Conservation (phyloP, 495 filamentous ascomycete species). For the Aspergillus hancockii region DNA sequence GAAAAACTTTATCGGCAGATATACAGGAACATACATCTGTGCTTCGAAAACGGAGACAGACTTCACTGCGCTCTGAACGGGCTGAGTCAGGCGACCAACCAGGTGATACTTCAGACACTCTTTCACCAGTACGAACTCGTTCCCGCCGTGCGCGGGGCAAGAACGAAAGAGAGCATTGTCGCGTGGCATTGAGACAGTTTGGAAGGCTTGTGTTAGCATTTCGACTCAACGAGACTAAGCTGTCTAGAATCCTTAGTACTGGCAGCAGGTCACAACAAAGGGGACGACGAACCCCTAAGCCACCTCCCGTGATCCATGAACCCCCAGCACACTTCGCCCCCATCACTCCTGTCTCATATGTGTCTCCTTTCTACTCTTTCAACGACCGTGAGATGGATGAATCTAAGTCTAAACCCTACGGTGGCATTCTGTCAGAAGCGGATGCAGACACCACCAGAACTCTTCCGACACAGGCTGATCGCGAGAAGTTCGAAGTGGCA, state of each 20-base stretch:
- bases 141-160: conserved; percentile 36
- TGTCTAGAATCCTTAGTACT: conserved; percentile 57
- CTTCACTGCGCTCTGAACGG: conserved; percentile 27
- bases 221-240: conserved; percentile 56
- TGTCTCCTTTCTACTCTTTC: conserved; percentile 79
- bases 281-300: conserved; percentile 40
- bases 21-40: conserved; percentile 51
- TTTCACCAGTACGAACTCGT: conserved; percentile 35
- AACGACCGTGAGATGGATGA: conserved; percentile 88
- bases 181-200: conserved; percentile 35
- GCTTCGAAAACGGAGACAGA: conserved; percentile 49
- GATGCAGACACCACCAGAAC: conserved; percentile 92
- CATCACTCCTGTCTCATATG: conserved; percentile 53
- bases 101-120: conserved; percentile 23
- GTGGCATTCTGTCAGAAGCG: conserved; percentile 83
- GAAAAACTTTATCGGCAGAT: conserved; percentile 66
- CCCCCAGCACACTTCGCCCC: conserved; percentile 48
- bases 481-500: conserved; percentile 82
- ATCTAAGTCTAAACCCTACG: conserved; percentile 88
- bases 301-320: conserved; percentile 33
- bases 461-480: conserved; percentile 74
- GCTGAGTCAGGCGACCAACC: conserved; percentile 22
- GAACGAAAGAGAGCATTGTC: conserved; percentile 36
- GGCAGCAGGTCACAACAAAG: conserved; percentile 36
- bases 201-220: conserved; percentile 59